Evolutionary conservation across 768 basidiomycete species (phyloP).

Genomic region (Podaxis pistillaris): DNA sequence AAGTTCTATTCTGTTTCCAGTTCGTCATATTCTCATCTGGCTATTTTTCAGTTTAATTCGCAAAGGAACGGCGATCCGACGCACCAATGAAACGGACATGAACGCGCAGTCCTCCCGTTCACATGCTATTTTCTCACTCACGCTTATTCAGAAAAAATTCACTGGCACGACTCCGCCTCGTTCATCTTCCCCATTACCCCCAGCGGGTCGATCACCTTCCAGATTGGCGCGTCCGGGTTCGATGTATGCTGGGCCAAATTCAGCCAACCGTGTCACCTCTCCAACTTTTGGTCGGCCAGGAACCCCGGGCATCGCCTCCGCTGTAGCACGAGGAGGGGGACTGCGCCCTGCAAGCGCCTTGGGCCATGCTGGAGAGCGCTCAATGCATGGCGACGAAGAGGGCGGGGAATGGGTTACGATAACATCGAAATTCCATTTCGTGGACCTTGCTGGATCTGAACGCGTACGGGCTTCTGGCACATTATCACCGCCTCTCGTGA

Average conservation of each 20-base stretch:
- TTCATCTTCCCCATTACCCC: conserved; percentile 75
- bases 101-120: conserved; percentile 97
- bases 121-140: conserved; percentile 98
- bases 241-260: conserved; percentile 48
- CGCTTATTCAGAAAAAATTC: conserved; percentile 87
- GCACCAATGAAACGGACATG: conserved; percentile 98
- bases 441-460: conserved; percentile 96
- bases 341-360: conserved; percentile 79
- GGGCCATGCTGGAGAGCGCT: conserved; percentile 61
- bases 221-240: conserved; percentile 84
- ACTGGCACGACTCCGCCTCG: conserved; percentile 68
- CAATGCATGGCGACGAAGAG: conserved; percentile 51
- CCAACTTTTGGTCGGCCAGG: conserved; percentile 76
- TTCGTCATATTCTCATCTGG: conserved; percentile 12
- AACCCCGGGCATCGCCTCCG: conserved; percentile 76
- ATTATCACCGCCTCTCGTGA: conserved; percentile 11
- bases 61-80: conserved; percentile 84
- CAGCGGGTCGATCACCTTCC: conserved; percentile 67
- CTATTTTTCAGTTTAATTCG: conserved; percentile 64
- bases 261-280: conserved; percentile 60
- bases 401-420: conserved; percentile 85
- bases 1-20: conserved; percentile 34
- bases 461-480: conserved; percentile 49
- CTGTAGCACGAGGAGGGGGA: conserved; percentile 61
- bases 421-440: conserved; percentile 96